Conservation (phyloP, 192 early-diverging fungal species). For the Coemansia furcata region DNA sequence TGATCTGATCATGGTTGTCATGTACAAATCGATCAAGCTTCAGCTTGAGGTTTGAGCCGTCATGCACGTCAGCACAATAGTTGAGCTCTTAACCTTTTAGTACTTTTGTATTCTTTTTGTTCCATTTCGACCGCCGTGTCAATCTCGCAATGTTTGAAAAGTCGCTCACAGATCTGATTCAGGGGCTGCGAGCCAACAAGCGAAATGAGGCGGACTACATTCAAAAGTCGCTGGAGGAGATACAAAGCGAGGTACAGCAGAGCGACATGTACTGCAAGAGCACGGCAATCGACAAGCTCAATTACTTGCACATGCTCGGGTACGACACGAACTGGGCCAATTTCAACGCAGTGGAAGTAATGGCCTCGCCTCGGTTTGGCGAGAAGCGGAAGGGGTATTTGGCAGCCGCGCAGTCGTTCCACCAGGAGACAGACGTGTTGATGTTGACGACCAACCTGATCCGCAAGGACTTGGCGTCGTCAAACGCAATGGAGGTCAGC, state of each 20-base stretch:
- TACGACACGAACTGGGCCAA: slow-evolving; percentile 97
- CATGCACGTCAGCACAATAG: not conserved
- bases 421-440: slow-evolving; percentile 90
- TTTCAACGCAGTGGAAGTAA: slow-evolving; percentile 95
- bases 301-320: slow-evolving; percentile 92
- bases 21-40: not conserved
- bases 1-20: too few relatives aligned
- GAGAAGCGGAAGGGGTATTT: slow-evolving; percentile 92
- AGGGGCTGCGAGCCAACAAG: slow-evolving; percentile 90
- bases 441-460: slow-evolving; percentile 97
- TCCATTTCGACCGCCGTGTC: not conserved
- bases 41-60: not conserved
- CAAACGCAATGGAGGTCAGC: slow-evolving; percentile 77
- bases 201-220: slow-evolving; percentile 88
- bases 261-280: slow-evolving; percentile 88
- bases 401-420: slow-evolving; percentile 86
- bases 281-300: slow-evolving; percentile 83
- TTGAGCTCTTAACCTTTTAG: not conserved
- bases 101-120: not conserved
- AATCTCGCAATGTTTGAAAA: slow-evolving; percentile 67
- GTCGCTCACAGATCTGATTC: slow-evolving; percentile 86
- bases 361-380: slow-evolving; percentile 82
- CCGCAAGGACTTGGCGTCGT: slow-evolving; percentile 92
- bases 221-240: slow-evolving; percentile 81
- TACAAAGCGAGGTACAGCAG: slow-evolving; percentile 78